Percentiles rank a stretch among this genome's conserved stretches.
phyloP scores from a whole-genome alignment of 2,329 filamentous ascomycete species.

The Hymenoscyphus occultus region DNA sequence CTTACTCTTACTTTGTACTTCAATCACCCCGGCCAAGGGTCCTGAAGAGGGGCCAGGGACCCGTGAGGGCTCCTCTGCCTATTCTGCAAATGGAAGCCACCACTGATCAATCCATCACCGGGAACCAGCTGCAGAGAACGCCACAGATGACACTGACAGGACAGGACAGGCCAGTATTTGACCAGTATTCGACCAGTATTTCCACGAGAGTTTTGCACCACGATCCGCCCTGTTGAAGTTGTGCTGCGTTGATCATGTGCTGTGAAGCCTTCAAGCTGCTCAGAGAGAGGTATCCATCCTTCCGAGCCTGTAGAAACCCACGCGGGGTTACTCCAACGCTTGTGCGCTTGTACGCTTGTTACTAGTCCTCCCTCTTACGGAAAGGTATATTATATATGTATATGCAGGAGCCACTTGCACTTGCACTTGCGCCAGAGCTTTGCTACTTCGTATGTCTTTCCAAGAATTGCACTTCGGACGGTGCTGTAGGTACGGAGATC shows the following conservation, averaged over 20 bases:
- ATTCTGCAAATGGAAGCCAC: not conserved
- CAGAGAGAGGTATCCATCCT: not conserved
- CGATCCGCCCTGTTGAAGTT: not conserved
- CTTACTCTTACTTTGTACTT: not conserved
- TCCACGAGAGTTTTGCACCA: not conserved
- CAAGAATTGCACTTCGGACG: not conserved
- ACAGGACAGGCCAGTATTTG: too few species aligned
- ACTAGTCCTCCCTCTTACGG: constrained; percentile 7
- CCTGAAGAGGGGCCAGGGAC: not conserved
- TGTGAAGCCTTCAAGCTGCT: not conserved
- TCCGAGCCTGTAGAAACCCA: not conserved
- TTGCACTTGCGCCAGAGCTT: too few species aligned
- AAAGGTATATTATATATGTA: not conserved
- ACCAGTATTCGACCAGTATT: not conserved
- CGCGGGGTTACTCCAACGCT: not conserved
- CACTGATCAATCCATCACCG: constrained; percentile 4
- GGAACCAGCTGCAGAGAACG: constrained; percentile 9
- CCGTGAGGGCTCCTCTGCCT: not conserved
- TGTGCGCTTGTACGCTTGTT: not conserved
- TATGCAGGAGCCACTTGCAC: not conserved
- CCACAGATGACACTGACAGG: not conserved
- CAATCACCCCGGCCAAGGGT: constrained; percentile 13
- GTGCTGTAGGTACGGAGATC: too few species aligned
- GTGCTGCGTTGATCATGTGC: not conserved
- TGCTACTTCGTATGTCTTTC: not conserved